Evolutionary conservation across 345 rosid species (phyloP), one percentile per base, ranked within the genome.

Genomic region (Luvunga scandens): DNA sequence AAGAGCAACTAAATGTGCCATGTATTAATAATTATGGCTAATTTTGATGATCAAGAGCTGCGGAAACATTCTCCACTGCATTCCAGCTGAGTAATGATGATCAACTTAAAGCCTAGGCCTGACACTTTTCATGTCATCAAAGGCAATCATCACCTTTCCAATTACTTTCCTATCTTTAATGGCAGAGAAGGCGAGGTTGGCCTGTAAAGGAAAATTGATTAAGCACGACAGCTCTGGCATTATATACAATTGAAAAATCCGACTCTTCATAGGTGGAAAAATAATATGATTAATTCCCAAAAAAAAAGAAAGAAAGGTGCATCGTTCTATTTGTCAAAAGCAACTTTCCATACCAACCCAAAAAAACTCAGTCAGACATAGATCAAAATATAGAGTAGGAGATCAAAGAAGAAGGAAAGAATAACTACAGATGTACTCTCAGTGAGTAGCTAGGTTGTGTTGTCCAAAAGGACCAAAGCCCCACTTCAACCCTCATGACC

Each of bases 121-220:
- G 19, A 50, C n/a, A 59, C 81, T 31, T 74, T 75, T 77, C 63
- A 81, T 76, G 73, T 83, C 84, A 48, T 90, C 91, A 5, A 89
- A 83, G 60, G 78, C 81, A 75, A 96, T 80, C 93, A 96, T 76
- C 84, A 96, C 97, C 88, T 96, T 96, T 60, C 99, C 99, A 0
- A 94, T 87, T 66, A 86, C 99, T 84, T 91, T 92, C 83, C 98
- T 84, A 24, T 93, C 97, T 88, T 87, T 92, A 83, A 96, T 88
- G 39, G 87, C 91, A 31, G 92, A 85, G 2, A 96, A 96, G 18
- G 99, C 97, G 0, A 88, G 93, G 81, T 81, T 87, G 81, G 98
- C 94, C 99, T 96, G 94, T 53, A 75, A 84, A 77, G 57, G 62
- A 78, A 56, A 76, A 71, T 48, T 22, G 63, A 72, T 67, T 42